Evolutionary conservation across 2,329 filamentous ascomycete genomes (phyloP).

Genomic region (Hypoxylon sp.): DNA sequence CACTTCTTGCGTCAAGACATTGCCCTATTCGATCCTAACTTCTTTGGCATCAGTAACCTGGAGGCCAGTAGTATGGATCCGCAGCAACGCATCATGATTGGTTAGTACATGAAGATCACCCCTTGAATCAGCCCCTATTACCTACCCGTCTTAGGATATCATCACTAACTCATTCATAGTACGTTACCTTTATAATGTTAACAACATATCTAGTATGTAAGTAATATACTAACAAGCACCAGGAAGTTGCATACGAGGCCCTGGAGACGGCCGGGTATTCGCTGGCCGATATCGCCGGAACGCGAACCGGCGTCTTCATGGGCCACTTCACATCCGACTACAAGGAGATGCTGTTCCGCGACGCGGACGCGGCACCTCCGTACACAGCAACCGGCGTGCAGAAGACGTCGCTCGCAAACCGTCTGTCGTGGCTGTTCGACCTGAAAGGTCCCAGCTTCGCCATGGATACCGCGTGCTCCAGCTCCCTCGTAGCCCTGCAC

Average conservation of each 20-base stretch:
- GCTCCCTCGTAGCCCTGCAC: slow-evolving; percentile 47
- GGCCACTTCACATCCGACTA: slow-evolving; percentile 33
- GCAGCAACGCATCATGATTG: slow-evolving; percentile 6
- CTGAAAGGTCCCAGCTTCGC: slow-evolving; percentile 42
- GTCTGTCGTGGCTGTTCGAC: slow-evolving; percentile 50
- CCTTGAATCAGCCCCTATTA: background rate
- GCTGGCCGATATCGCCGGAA: slow-evolving; percentile 37
- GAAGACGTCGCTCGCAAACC: slow-evolving; percentile 39
- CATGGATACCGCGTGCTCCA: slow-evolving; percentile 53
- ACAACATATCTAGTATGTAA: background rate
- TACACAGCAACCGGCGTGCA: slow-evolving; percentile 46
- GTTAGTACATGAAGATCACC: background rate
- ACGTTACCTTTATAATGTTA: background rate
- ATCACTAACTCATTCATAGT: background rate
- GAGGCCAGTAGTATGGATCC: slow-evolving; percentile 6
- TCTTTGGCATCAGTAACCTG: slow-evolving; percentile 4
- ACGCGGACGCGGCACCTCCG: slow-evolving; percentile 12
- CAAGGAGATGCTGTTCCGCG: slow-evolving; percentile 9
- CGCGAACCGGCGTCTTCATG: slow-evolving; percentile 50
- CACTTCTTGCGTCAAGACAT: slow-evolving; percentile 10
- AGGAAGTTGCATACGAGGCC: slow-evolving; percentile 7
- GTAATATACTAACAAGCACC: background rate
- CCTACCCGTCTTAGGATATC: background rate
- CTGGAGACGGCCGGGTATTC: slow-evolving; percentile 5
- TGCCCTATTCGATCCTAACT: slow-evolving; percentile 5